Evolutionary conservation across 352 stramenopile genomes (phyloP).

Genomic region (Phytophthora fragariae): DNA sequence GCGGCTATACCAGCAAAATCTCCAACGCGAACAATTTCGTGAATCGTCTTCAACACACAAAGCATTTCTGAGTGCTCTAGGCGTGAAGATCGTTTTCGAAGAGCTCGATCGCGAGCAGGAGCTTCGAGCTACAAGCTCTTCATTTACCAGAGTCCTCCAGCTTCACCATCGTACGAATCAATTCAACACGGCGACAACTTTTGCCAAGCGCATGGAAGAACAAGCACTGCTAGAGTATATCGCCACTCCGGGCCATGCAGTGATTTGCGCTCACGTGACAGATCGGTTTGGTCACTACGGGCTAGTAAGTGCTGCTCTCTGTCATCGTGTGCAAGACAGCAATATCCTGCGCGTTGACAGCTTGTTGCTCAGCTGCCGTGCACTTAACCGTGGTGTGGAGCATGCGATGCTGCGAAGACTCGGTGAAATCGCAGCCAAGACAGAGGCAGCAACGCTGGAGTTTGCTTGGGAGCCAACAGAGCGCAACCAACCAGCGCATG

Average conservation of each 20-base stretch:
- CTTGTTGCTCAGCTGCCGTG: constrained; percentile 77
- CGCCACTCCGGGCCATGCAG: constrained; percentile 19
- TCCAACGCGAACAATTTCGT: constrained; percentile 45
- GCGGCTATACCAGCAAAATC: constrained; percentile 66
- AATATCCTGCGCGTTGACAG: constrained; percentile 52
- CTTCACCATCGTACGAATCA: constrained; percentile 80
- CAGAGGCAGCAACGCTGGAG: constrained; percentile 26
- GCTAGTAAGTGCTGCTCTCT: constrained; percentile 61
- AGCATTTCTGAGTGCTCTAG: constrained; percentile 73
- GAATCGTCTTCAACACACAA: constrained; percentile 45
- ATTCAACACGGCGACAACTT: constrained; percentile 72
- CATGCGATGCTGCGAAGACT: constrained; percentile 70
- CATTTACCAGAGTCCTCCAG: constrained; percentile 59
- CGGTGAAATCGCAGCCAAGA: constrained; percentile 38
- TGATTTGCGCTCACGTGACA: constrained; percentile 67
- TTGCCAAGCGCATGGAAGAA: constrained; percentile 50
- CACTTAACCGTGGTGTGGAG: constrained; percentile 74
- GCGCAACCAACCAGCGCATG: constrained; percentile 63
- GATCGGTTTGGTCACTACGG: constrained; percentile 83
- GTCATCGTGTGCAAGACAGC: constrained; percentile 18
- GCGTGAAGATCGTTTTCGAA: constrained; percentile 75
- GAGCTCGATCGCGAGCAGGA: constrained; percentile 38
- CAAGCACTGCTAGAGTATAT: constrained; percentile 42
- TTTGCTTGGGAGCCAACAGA: constrained; percentile 72
- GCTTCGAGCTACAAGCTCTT: constrained; percentile 21